phyloP scores from a whole-genome alignment of 1,284 basidiomycete species.

The Naganishia sp. region DNA sequence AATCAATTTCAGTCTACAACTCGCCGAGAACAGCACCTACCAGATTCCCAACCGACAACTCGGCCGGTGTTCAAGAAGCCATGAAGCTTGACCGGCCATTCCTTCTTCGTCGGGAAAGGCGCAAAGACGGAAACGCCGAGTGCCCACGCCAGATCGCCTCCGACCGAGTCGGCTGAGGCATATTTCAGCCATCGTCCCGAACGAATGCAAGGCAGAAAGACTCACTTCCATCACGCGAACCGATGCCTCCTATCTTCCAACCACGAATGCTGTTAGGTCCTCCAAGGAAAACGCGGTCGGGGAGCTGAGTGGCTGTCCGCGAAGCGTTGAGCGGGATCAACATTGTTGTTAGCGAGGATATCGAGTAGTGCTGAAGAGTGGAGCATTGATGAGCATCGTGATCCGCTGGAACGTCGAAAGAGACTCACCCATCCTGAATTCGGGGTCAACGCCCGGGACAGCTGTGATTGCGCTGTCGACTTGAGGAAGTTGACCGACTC shows the following conservation, averaged over 20 bases:
- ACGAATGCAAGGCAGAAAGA: conserved; percentile 20
- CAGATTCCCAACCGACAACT: conserved; percentile 65
- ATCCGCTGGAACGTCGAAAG: background rate
- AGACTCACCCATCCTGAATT: conserved; percentile 52
- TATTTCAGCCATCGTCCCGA: background rate
- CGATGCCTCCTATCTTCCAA: conserved; percentile 82
- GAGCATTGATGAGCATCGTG: background rate
- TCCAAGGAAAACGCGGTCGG: conserved; percentile 88
- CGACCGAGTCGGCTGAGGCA: conserved; percentile 66
- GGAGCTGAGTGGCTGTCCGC: conserved; percentile 58
- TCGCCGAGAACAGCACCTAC: conserved; percentile 52
- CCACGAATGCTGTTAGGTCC: conserved; percentile 87
- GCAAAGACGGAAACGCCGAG: conserved; percentile 77
- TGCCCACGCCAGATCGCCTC: conserved; percentile 86
- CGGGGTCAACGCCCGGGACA: conserved; percentile 62
- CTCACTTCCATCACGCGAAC: conserved; percentile 75
- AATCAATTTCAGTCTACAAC: no score
- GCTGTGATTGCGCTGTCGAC: conserved; percentile 65
- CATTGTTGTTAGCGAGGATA: conserved; percentile 49
- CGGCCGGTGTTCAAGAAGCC: conserved; percentile 82
- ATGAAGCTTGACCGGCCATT: conserved; percentile 90
- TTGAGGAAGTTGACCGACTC: conserved; percentile 65
- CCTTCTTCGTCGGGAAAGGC: conserved; percentile 71
- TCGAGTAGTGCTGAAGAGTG: conserved; percentile 45
- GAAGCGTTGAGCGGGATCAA: conserved; percentile 47